Conservation (phyloP, 2,329 filamentous ascomycete species). For the Neonectria ditissima region DNA sequence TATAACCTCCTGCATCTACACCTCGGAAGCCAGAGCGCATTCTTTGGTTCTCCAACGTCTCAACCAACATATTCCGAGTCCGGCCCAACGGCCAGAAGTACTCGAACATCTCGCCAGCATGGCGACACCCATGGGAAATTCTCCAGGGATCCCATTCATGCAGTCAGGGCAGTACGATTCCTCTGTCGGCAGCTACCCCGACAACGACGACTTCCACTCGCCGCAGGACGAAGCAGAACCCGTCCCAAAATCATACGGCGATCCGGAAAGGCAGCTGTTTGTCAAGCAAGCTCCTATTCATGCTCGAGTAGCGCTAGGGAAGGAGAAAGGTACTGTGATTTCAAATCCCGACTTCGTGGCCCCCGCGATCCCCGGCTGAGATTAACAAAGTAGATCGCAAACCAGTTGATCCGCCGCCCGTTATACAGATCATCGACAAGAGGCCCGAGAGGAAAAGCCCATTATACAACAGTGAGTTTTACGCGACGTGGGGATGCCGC, state of each 20-base stretch:
- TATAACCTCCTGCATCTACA: conserved; percentile 17
- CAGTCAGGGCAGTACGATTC: conserved; percentile 7
- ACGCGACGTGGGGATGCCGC: neutral
- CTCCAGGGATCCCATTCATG: conserved; percentile 1
- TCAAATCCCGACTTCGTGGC: conserved; percentile 2
- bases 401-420: conserved; percentile 88
- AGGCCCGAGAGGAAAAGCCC: conserved; percentile 34
- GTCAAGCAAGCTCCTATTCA: conserved; percentile 19
- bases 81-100: neutral
- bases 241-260: neutral
- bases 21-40: conserved; percentile 7
- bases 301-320: conserved; percentile 21
- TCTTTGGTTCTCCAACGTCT: conserved; percentile 9
- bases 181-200: neutral
- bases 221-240: neutral
- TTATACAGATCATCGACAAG: conserved; percentile 72
- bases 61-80: conserved; percentile 4
- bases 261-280: neutral
- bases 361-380: neutral
- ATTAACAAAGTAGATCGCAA: conserved; percentile 73
- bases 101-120: conserved; percentile 1
- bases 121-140: conserved; percentile 9
- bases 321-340: conserved; percentile 24
- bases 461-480: conserved; percentile 41
- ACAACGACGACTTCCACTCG: neutral